phyloP scores from a whole-genome alignment of 768 basidiomycete species.

The Tylopilus subfusipes region DNA sequence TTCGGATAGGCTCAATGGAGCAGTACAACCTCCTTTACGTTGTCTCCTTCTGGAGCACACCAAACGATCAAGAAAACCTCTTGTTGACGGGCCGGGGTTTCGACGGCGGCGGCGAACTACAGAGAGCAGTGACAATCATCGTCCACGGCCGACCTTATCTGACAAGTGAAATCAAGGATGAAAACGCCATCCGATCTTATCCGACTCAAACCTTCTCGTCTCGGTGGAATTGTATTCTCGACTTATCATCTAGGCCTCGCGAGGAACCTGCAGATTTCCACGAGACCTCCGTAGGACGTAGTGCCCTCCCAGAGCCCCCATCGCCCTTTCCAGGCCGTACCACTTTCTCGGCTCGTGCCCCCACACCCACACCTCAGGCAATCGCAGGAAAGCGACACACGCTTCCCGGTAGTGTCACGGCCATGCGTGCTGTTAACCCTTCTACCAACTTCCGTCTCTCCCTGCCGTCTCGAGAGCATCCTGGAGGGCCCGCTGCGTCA shows the following conservation, averaged over 20 bases:
- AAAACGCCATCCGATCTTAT: slow-evolving; percentile 34
- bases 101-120: slow-evolving; percentile 44
- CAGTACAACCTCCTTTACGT: slow-evolving; percentile 90
- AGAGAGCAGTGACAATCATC: slow-evolving; percentile 76
- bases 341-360: slow-evolving; percentile 27
- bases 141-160: slow-evolving; percentile 72
- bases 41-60: slow-evolving; percentile 72
- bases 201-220: slow-evolving; percentile 79
- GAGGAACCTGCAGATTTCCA: slow-evolving; percentile 20
- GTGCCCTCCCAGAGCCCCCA: slow-evolving; percentile 68
- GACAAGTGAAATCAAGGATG: slow-evolving; percentile 19
- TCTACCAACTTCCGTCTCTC: slow-evolving; percentile 22
- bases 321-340: slow-evolving; percentile 66
- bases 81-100: slow-evolving; percentile 32
- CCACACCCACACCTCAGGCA: slow-evolving; percentile 27
- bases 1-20: slow-evolving; percentile 65
- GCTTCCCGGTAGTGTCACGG: slow-evolving; percentile 35
- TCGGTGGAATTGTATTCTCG: slow-evolving; percentile 86
- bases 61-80: slow-evolving; percentile 48
- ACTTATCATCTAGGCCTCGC: slow-evolving; percentile 48
- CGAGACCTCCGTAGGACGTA: slow-evolving; percentile 17
- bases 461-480: slow-evolving; percentile 27
- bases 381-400: slow-evolving; percentile 62
- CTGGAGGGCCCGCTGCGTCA: slow-evolving; percentile 9
- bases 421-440: slow-evolving; percentile 29